Conservation (phyloP, 768 basidiomycete species). For the Lactarius hengduanensis region DNA sequence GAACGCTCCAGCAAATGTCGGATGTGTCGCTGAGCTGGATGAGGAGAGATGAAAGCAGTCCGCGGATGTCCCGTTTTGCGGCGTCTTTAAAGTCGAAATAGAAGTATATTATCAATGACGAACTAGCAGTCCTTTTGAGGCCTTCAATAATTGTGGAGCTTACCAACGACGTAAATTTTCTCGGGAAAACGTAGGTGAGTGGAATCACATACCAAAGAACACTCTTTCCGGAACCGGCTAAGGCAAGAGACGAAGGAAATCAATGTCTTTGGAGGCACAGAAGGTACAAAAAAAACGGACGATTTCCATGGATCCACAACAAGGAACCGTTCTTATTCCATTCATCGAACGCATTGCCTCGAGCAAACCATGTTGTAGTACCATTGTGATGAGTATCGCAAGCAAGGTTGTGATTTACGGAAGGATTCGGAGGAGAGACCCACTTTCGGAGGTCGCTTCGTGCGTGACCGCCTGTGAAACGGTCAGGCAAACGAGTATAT, state of each 20-base stretch:
- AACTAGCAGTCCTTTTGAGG: neutral
- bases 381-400: neutral
- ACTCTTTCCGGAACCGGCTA: slow-evolving; percentile 14
- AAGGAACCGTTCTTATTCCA: slow-evolving; percentile 8
- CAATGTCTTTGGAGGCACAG: too few species aligned
- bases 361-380: slow-evolving; percentile 9
- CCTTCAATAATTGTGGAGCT: slow-evolving; percentile 11
- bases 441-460: neutral
- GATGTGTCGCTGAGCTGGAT: neutral
- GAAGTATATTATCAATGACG: neutral
- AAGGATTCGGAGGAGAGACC: slow-evolving; percentile 14
- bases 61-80: neutral
- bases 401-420: slow-evolving; percentile 13
- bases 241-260: neutral
- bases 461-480: neutral
- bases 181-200: neutral
- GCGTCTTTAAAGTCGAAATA: slow-evolving; percentile 3
- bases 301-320: slow-evolving; percentile 18
- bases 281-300: neutral
- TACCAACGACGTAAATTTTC: neutral
- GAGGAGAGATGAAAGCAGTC: slow-evolving; percentile 4
- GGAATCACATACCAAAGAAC: neutral
- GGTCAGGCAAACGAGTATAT: neutral
- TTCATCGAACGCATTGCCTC: neutral
- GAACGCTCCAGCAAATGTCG: neutral